Percentiles rank a stretch among this genome's conserved stretches.
These are phyloP conservation scores for Botryotinia globosa DNA, from an alignment of 2,329 filamentous ascomycete genomes.

Conservation along the genomic window DNA sequence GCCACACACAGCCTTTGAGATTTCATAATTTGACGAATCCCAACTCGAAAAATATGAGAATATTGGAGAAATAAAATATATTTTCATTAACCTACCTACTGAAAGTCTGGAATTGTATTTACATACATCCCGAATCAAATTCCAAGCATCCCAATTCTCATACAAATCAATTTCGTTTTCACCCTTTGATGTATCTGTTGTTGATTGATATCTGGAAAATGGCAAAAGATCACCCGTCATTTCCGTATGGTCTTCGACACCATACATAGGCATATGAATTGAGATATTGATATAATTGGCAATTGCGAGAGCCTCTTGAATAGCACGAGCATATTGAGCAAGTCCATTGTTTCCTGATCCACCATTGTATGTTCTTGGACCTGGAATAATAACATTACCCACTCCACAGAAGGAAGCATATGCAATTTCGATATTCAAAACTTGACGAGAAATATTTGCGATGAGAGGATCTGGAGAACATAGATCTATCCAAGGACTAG, in stretches of 20 bases:
- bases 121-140: conserved; percentile 79
- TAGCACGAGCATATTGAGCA: conserved; percentile 76
- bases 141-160: conserved; percentile 90
- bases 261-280: conserved; percentile 80
- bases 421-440: conserved; percentile 84
- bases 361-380: conserved; percentile 64
- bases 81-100: conserved; percentile 65
- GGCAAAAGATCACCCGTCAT: conserved; percentile 37
- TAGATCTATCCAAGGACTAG: conserved; percentile 92
- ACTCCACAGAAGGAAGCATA: conserved; percentile 96
- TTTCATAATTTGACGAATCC: conserved; percentile 19
- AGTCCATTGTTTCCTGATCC: conserved; percentile 49
- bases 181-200: conserved; percentile 39
- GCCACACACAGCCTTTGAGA: conserved; percentile 19
- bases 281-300: conserved; percentile 77
- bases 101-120: conserved; percentile 78
- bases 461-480: conserved; percentile 79
- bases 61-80: conserved; percentile 21
- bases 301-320: conserved; percentile 74
- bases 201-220: conserved; percentile 36
- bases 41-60: neutral
- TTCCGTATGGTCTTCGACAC: conserved; percentile 56
- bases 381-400: conserved; percentile 76
- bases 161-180: conserved; percentile 63
- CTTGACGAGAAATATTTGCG: conserved; percentile 82